Conservation (phyloP, 305 asterid genomes). For the Plantago lanceolata region DNA sequence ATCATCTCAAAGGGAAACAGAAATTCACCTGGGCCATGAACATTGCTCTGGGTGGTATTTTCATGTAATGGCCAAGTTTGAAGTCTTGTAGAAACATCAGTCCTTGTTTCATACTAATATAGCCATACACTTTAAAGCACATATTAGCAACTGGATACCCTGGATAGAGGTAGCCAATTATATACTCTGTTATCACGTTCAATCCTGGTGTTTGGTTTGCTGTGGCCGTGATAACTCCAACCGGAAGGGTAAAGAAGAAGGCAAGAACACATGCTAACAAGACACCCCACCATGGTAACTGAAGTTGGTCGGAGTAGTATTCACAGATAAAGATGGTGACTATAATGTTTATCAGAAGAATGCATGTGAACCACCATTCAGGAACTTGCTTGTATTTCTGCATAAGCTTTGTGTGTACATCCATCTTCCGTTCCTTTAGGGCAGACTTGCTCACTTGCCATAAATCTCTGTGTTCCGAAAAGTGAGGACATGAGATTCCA, state of each 20-base stretch:
- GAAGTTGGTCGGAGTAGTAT: constrained; percentile 60
- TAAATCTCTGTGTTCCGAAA: constrained; percentile 45
- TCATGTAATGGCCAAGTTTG: constrained; percentile 97
- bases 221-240: constrained; percentile 85
- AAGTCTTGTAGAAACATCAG: constrained; percentile 83
- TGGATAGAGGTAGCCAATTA: constrained; percentile 86
- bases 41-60: constrained; percentile 90
- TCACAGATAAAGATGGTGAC: constrained; percentile 69
- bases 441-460: constrained; percentile 77
- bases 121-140: constrained; percentile 95
- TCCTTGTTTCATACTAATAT: constrained; percentile 89
- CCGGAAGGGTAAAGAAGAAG: constrained; percentile 78
- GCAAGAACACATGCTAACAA: constrained; percentile 75
- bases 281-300: constrained; percentile 97
- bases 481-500: constrained; percentile 12
- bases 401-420: constrained; percentile 85
- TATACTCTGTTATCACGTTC: constrained; percentile 90
- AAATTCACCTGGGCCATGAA: constrained; percentile 88
- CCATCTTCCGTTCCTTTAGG: constrained; percentile 61
- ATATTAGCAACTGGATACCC: constrained; percentile 97
- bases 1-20: not conserved
- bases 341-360: constrained; percentile 53
- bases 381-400: constrained; percentile 78
- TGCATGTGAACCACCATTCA: constrained; percentile 79
- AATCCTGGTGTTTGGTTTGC: constrained; percentile 87